A percentile compares a stretch with the other conserved stretches of the same genome.
Evolutionary conservation across 2,329 filamentous ascomycete species (phyloP).

Genomic region (Sporothrix brasiliensis): DNA sequence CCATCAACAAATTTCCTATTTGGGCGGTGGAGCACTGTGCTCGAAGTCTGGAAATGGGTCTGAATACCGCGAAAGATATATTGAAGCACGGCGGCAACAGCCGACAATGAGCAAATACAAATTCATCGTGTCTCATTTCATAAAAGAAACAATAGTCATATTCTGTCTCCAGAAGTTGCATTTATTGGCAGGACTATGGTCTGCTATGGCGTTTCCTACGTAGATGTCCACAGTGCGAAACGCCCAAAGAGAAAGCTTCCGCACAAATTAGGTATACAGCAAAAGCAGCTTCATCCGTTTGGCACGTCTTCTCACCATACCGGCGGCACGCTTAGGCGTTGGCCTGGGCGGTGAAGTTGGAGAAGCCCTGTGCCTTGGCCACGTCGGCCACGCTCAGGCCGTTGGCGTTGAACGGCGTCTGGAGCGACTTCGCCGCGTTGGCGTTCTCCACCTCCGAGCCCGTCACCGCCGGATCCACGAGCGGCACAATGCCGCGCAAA

Average conservation of each 20-base stretch:
- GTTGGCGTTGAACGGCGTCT: conserved; percentile 58
- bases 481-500: conserved; percentile 67
- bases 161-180: background rate
- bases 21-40: conserved; percentile 18
- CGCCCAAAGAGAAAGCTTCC: conserved; percentile 1
- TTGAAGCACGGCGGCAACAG: background rate
- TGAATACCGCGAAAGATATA: background rate
- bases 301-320: background rate
- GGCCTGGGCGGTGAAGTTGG: conserved; percentile 56
- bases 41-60: too few species aligned
- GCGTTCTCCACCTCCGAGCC: conserved; percentile 62
- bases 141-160: background rate
- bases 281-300: background rate
- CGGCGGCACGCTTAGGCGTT: background rate
- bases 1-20: conserved; percentile 22
- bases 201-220: background rate
- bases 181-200: background rate
- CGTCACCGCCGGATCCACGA: conserved; percentile 65
- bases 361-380: conserved; percentile 64
- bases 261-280: background rate
- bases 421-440: conserved; percentile 57
- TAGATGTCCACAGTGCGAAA: conserved; percentile 8
- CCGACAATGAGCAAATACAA: background rate
- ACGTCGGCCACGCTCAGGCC: conserved; percentile 68
- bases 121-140: background rate